Percentiles rank a stretch among this genome's conserved stretches.
Conservation (phyloP, 2,329 filamentous ascomycete genomes). For the Beauveria scarabaeidicola region DNA sequence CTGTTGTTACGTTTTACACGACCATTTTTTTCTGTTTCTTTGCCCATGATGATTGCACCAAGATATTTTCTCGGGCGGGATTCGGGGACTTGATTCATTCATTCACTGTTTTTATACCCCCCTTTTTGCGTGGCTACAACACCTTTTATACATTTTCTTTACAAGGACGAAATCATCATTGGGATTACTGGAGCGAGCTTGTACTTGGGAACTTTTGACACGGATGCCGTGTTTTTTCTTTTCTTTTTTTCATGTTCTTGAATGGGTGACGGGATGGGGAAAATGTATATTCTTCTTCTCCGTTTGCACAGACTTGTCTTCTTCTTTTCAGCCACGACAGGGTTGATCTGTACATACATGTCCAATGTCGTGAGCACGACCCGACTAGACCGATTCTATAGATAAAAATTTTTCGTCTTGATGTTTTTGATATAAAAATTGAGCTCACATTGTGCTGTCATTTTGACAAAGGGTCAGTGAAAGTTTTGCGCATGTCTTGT, state of each 20-base stretch:
- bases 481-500: too few relatives aligned
- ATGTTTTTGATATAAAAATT: background rate
- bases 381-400: background rate
- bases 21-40: background rate
- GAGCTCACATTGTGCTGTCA: too few relatives aligned
- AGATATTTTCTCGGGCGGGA: background rate
- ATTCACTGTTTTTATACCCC: slow-evolving; percentile 1
- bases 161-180: background rate
- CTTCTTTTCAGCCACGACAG: background rate
- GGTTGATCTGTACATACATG: background rate
- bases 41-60: background rate
- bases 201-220: background rate
- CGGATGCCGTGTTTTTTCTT: background rate
- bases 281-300: background rate
- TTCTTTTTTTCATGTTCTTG: background rate
- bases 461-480: too few relatives aligned
- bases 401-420: background rate
- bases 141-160: background rate
- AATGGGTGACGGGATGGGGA: background rate
- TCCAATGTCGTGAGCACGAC: background rate
- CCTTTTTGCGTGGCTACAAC: background rate
- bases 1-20: background rate
- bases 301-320: background rate
- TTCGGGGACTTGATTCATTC: too few relatives aligned
- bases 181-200: background rate